Evolutionary conservation across 768 basidiomycete species (phyloP), one percentile per base, ranked within the genome.

Genomic region (Clitopilus hobsonii): DNA sequence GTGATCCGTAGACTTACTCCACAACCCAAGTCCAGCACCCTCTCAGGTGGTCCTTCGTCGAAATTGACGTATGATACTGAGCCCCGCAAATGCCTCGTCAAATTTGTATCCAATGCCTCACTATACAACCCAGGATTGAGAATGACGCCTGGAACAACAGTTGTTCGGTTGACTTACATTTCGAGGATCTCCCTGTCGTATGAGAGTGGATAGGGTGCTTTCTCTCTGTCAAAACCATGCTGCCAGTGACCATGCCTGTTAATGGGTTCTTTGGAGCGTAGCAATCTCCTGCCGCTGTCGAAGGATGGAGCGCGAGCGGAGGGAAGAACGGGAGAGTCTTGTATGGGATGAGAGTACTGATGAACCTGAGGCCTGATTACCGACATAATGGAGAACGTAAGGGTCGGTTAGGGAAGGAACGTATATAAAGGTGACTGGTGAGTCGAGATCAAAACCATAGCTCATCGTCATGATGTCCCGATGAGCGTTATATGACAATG

Each of bases 201-300:
- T 23, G 82, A 85, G 30, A 88, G 64, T 1, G 89, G 89, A 72
- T 91, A 91, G 1, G 88, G 89, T 1, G 86, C 89, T 71, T 91
- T 89, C 65, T 88, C 86, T 32, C 76, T 77, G 58, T 85, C 84
- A 63, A 84, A 85, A 16, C 80, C 75, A 65, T 90, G 89, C 56
- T 86, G 84, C 53, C 75, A 75, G 48, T 79, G 80, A 47, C 88
- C 88, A 61, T 85, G 65, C 61, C 85, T 87, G 60, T 69, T 65
- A 38, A 78, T 63, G 63, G 87, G 88, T 65, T 88, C 85, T 66
- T 80, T 86, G 56, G 65, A 69, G 51, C 73, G 62, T 13, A 67
- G 67, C 49, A 62, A 67, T 54, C 77, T 73, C 57, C 72, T 79
- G 47, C 65, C 65, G 27, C 41, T 20, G 22, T 70, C 71, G 59